Conservation (phyloP, 2,329 filamentous ascomycete species). For the Colletotrichum sp. region DNA sequence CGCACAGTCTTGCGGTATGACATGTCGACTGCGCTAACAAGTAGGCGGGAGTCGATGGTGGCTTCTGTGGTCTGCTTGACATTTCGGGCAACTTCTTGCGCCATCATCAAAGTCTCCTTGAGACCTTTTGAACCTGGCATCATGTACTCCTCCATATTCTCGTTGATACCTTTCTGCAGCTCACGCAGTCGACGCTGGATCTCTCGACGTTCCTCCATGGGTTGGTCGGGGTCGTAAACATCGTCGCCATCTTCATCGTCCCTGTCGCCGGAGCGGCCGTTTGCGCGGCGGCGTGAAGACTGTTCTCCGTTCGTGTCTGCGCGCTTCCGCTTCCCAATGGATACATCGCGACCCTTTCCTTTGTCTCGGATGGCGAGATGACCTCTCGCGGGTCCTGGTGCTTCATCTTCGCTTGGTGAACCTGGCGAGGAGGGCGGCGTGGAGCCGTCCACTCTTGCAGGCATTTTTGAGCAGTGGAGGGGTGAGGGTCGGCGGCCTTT, state of each 20-base stretch:
- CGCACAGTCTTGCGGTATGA: slow-evolving; percentile 79
- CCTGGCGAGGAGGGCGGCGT: slow-evolving; percentile 25
- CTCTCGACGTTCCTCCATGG: slow-evolving; percentile 72
- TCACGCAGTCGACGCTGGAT: slow-evolving; percentile 75
- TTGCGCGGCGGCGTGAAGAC: slow-evolving; percentile 21
- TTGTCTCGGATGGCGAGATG: slow-evolving; percentile 35
- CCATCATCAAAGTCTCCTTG: slow-evolving; percentile 67
- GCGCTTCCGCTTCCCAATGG: slow-evolving; percentile 21
- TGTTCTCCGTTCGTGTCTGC: slow-evolving; percentile 4
- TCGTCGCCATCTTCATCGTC: slow-evolving; percentile 32
- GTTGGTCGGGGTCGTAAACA: slow-evolving; percentile 83
- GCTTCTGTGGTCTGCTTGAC: slow-evolving; percentile 92
- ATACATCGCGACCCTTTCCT: slow-evolving; percentile 23
- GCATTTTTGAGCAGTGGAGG: background rate
- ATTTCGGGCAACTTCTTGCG: slow-evolving; percentile 68
- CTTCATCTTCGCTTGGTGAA: slow-evolving; percentile 17
- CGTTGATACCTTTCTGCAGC: slow-evolving; percentile 63
- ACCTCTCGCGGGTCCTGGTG: background rate
- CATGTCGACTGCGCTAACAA: slow-evolving; percentile 82
- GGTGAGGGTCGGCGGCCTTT: background rate
- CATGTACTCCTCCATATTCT: slow-evolving; percentile 77
- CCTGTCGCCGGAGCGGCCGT: slow-evolving; percentile 3
- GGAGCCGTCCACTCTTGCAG: slow-evolving; percentile 9
- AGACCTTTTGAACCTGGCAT: slow-evolving; percentile 69
- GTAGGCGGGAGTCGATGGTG: slow-evolving; percentile 84